Evolutionary conservation across 2,329 filamentous ascomycete genomes (phyloP), one percentile per base, ranked within the genome.

Genomic region (Myriosclerotinia scirpicola): DNA sequence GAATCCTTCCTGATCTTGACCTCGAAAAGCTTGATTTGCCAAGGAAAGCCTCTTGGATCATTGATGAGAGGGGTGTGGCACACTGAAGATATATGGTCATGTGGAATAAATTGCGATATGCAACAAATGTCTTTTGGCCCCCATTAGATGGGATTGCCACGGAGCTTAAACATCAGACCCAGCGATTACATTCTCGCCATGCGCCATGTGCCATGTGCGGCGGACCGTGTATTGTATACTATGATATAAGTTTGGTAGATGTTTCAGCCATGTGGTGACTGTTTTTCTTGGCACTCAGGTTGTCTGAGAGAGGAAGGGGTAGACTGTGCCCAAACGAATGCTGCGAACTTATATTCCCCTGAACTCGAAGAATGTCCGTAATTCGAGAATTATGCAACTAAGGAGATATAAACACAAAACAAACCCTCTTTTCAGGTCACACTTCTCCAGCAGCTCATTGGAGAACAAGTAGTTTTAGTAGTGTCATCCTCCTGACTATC

Each of bases 91-190:
- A 36, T 22, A 22, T 50, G 38, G n/a, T 48, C 40, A 64, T 55
- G 40, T 64, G 30, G 40, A 20, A 11, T 22, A 14, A 17, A 20
- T 56, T 56, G 40, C 40, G 40, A 56, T 50, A 38, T 56, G 62
- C 40, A 64, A 56, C 40, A 56, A n/a, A 26, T 22, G 48, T 17
- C 14, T 8, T 56, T 22, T 34, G 34, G 30, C 30, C 8, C n/a
- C n/a, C 42, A 5, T 38, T 50, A 30, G 46, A 36, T 36, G 11
- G 5, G n/a, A 46, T 15, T 15, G 6, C 20, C 40, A 46, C 42
- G 30, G 40, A n/a, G 42, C 11, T n/a, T 11, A 17, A 11, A 6
- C 4, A n/a, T 5, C 22, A 9, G 11, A 36, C n/a, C 11, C 40
- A 58, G 40, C 20, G 30, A 54, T 46, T 20, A 36, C 11, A n/a